Conservation (phyloP, 2,329 filamentous ascomycete genomes). For the Paracorniculantispora psalliotae region DNA sequence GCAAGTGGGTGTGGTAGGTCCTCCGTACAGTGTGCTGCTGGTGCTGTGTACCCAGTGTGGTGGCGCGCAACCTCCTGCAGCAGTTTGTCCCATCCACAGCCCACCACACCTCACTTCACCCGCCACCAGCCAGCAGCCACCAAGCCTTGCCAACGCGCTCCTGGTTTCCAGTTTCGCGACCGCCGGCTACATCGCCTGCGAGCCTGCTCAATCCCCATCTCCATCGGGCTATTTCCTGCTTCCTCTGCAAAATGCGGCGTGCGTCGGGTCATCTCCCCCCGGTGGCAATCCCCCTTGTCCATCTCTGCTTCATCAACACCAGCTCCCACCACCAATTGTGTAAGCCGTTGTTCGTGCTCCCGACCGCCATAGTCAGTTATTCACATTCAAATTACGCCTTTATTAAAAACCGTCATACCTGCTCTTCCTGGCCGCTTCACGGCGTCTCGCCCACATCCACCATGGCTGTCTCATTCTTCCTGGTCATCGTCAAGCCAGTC, state of each 20-base stretch:
- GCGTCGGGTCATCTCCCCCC: neutral
- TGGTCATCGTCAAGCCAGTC: constrained; percentile 1
- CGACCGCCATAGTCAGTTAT: neutral
- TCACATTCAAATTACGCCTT: neutral
- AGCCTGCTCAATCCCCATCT: neutral
- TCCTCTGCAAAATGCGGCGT: too few relatives aligned
- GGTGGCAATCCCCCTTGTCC: neutral
- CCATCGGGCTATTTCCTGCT: neutral
- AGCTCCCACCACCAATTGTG: too few relatives aligned
- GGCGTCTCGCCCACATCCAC: constrained; percentile 5
- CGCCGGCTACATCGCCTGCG: neutral
- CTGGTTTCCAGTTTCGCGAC: neutral
- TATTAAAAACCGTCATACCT: neutral
- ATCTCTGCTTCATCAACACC: too few relatives aligned
- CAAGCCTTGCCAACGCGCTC: neutral
- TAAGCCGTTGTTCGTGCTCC: neutral
- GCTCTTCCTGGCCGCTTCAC: neutral
- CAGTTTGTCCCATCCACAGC: neutral
- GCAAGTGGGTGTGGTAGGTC: neutral
- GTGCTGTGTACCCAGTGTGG: too few relatives aligned
- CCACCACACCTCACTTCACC: too few relatives aligned
- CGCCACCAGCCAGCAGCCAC: neutral
- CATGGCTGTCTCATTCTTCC: neutral
- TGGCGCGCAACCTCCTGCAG: neutral
- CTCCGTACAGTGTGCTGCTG: too few relatives aligned